These are phyloP conservation scores for Termitomyces sp. DNA, from an alignment of 768 basidiomycete genomes.

Conservation along the genomic window DNA sequence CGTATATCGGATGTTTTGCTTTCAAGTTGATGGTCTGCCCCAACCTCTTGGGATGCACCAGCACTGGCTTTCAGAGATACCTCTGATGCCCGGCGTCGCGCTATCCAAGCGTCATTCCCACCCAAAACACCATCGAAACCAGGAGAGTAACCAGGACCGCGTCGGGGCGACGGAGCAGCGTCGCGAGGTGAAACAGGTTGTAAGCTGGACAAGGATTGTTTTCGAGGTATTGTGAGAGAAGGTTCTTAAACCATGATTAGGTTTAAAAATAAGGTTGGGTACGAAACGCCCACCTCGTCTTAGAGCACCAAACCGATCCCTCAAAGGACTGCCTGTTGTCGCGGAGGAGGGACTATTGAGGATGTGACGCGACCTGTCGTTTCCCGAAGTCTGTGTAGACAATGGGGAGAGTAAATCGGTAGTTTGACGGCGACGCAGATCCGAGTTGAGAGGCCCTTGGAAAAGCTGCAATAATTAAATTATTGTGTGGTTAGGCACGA, in stretches of 20 bases:
- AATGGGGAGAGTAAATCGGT: constrained; percentile 66
- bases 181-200: constrained; percentile 63
- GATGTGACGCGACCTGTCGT: constrained; percentile 57
- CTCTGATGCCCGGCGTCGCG: constrained; percentile 62
- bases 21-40: constrained; percentile 36
- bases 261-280: constrained; percentile 11
- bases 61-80: constrained; percentile 41
- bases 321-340: constrained; percentile 51
- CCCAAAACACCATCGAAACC: constrained; percentile 74
- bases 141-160: constrained; percentile 53
- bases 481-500: constrained; percentile 22
- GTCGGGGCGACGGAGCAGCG: constrained; percentile 60
- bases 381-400: constrained; percentile 41
- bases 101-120: constrained; percentile 66
- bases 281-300: constrained; percentile 53
- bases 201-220: constrained; percentile 63
- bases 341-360: constrained; percentile 42
- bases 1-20: constrained; percentile 47
- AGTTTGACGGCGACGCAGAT: constrained; percentile 82
- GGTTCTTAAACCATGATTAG: constrained; percentile 44
- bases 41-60: constrained; percentile 34
- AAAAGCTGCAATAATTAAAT: constrained; percentile 56
- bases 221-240: constrained; percentile 54
- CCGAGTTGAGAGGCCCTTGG: constrained; percentile 79
- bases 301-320: constrained; percentile 62